These are phyloP conservation scores for Fragaria nilgerrensis DNA, from an alignment of 306 rosid genomes.

Conservation along the genomic window DNA sequence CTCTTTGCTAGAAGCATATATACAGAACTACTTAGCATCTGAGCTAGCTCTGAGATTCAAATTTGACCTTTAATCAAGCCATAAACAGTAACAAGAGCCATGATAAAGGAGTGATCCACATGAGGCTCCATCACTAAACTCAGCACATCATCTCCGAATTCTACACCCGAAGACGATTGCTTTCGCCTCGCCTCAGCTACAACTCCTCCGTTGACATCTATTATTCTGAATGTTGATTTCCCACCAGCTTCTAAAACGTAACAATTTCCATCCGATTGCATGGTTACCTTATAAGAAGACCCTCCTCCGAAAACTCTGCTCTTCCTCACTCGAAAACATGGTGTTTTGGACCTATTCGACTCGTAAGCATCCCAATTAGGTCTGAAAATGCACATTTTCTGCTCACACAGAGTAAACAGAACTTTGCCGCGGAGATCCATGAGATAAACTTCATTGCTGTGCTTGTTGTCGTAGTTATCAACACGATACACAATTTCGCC, in stretches of 20 bases:
- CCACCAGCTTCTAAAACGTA: slow-evolving; percentile 29
- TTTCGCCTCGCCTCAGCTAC: slow-evolving; percentile 22
- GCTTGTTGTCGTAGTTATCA: slow-evolving; percentile 37
- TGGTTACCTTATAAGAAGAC: slow-evolving; percentile 13
- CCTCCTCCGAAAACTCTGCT: slow-evolving; percentile 2
- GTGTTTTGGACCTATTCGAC: background rate
- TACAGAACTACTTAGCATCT: background rate
- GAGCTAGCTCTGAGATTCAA: background rate
- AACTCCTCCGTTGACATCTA: slow-evolving; percentile 18
- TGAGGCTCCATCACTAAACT: slow-evolving; percentile 28
- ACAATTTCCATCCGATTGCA: slow-evolving; percentile 11
- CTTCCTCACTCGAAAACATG: slow-evolving; percentile 32
- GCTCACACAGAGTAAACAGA: slow-evolving; percentile 32
- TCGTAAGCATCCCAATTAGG: slow-evolving; percentile 26
- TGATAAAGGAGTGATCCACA: slow-evolving; percentile 35
- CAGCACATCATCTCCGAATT: slow-evolving; percentile 39
- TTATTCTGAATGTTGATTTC: slow-evolving; percentile 13
- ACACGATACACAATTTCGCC: slow-evolving; percentile 40
- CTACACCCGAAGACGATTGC: slow-evolving; percentile 18
- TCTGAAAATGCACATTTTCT: slow-evolving; percentile 21
- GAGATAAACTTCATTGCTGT: slow-evolving; percentile 35
- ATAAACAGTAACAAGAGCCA: slow-evolving; percentile 41
- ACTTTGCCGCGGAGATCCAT: slow-evolving; percentile 44
- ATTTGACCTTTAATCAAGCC: slow-evolving; percentile 20
- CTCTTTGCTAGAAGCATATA: background rate